A percentile compares a stretch with the other conserved stretches of the same genome.
Evolutionary conservation across 2,329 filamentous ascomycete genomes (phyloP).

Genomic region (Alternaria sp.): DNA sequence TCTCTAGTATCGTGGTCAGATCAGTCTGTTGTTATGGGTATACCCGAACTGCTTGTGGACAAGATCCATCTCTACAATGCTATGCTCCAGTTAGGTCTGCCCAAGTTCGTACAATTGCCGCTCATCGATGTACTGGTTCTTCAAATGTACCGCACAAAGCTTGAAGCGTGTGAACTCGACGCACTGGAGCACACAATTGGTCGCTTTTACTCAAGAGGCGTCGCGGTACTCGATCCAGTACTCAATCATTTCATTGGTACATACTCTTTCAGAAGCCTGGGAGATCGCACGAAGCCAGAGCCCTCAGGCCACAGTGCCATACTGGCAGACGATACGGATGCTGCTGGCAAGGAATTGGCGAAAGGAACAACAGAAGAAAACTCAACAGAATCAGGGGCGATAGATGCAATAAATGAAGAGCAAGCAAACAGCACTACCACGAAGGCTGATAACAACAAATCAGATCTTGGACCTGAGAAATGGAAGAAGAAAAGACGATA

Average conservation of each 20-base stretch:
- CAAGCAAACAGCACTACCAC: neutral
- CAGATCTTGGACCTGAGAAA: neutral
- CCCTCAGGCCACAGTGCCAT: neutral
- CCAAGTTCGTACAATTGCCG: conserved; percentile 15
- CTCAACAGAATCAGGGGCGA: neutral
- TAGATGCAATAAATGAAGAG: neutral
- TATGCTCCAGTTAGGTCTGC: conserved; percentile 30
- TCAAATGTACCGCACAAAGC: conserved; percentile 23
- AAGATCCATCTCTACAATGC: conserved; percentile 36
- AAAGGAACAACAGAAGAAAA: neutral
- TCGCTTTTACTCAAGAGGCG: conserved; percentile 21
- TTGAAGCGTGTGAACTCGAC: conserved; percentile 23
- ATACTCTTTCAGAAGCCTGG: conserved; percentile 14
- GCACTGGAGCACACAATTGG: conserved; percentile 28
- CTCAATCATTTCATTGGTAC: conserved; percentile 28
- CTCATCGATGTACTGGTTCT: conserved; percentile 24
- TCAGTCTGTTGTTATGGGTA: conserved; percentile 1
- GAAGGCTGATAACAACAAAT: neutral
- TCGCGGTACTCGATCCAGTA: conserved; percentile 33
- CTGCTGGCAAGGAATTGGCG: neutral
- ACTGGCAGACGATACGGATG: neutral
- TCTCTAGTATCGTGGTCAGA: neutral
- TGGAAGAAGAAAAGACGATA: neutral
- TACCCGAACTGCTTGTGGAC: conserved; percentile 18
- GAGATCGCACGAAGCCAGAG: conserved; percentile 16